phyloP scores from a whole-genome alignment of 495 filamentous ascomycete species.

The Margaritispora aquatica region DNA sequence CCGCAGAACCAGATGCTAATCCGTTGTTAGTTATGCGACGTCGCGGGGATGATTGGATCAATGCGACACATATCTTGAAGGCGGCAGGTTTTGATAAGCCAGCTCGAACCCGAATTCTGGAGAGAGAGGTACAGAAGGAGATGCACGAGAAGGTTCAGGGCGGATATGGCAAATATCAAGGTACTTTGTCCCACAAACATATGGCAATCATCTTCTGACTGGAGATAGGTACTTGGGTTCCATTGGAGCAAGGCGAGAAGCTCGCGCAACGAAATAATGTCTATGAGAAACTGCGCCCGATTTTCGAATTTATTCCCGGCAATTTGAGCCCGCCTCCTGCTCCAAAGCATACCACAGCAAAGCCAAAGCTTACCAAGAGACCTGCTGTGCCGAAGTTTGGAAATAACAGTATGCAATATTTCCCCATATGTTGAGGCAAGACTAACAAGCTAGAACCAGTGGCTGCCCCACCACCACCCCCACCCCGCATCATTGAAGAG shows the following conservation, averaged over 20 bases:
- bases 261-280: conserved; percentile 84
- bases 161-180: conserved; percentile 98
- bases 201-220: not conserved
- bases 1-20: conserved; percentile 27
- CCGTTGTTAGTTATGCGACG: conserved; percentile 67
- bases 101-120: conserved; percentile 85
- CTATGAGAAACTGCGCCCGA: conserved; percentile 70
- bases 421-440: conserved; percentile 2
- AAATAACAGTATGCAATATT: conserved; percentile 22
- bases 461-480: conserved; percentile 20
- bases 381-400: conserved; percentile 49
- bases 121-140: conserved; percentile 94
- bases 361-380: conserved; percentile 62
- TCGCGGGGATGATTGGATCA: conserved; percentile 82
- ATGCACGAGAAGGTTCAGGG: conserved; percentile 96
- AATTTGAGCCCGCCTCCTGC: conserved; percentile 86
- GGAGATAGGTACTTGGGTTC: conserved; percentile 84
- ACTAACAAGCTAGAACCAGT: conserved; percentile 29
- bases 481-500: conserved; percentile 31
- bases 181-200: conserved; percentile 33
- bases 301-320: conserved; percentile 85
- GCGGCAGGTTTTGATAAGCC: conserved; percentile 68
- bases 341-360: conserved; percentile 79
- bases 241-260: conserved; percentile 68
- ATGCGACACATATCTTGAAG: conserved; percentile 94